Base-by-base conservation (phyloP, 352 stramenopile species). In the Globisporangium abappressorium region DNA sequence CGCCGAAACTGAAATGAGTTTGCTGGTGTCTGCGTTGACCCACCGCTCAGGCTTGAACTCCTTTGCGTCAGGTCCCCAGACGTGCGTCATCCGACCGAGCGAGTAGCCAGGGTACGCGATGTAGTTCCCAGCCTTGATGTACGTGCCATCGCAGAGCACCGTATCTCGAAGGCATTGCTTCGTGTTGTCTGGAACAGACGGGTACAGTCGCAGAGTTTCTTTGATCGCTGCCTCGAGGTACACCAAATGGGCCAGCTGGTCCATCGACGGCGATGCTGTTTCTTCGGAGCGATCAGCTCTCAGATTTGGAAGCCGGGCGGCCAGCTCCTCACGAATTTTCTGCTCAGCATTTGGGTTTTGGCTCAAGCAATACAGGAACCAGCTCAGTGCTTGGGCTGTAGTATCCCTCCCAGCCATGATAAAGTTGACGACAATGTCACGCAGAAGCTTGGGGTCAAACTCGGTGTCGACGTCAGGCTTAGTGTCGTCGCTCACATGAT, bases 21-120 rank as follows among this genome's bases (percentile, higher is more conserved):
- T 82, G 0, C 71, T 71, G 0, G 75, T 79, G 3, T 47, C 14
- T 0, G 60, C 7, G 41, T 92, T 77, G 59, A 94, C 73, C 76
- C 77, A 93, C 5, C 85, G 80, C 46, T 93, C 81, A 2, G 88
- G 86, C 33, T 79, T 86, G 66, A 89, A 90, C n/a, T 82, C 65
- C 8, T 66, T 61, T 26, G 82, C 80, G 43, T 95, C 85, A 0
- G 62, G 43, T 2, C 84, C 84, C 86, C 87, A 95, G 0, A 95
- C 69, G 14, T 80, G 68, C 30, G 69, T 51, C 66, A 89, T 82
- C n/a, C 85, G 73, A 1, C 76, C 87, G 15, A 93, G 74, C 1
- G 68, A 71, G 70, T 89, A 96, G 33, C 76, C 54, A 41, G 54
- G 26, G 54, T 41, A 80, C 5, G 74, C 62, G 41, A 92, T 70